Base-by-base conservation (phyloP, 2,329 filamentous ascomycete species). In the Talaromyces atroroseus region DNA sequence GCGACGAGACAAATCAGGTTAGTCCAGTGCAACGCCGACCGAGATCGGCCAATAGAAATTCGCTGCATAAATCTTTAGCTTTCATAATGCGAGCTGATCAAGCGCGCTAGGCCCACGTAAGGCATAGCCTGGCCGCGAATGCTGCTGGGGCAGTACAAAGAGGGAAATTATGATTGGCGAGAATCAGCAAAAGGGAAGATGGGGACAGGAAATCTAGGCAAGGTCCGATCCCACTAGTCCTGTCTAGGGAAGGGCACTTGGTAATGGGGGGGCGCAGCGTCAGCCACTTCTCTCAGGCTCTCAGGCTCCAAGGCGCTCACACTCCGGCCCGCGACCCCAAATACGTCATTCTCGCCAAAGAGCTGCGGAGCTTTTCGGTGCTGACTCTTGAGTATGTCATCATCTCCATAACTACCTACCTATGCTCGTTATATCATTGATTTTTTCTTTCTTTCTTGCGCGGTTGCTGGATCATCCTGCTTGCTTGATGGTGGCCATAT, bases 321-420 rank as follows among this genome's bases (percentile, higher is more conserved):
- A 11, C 38, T 23, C 21, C 21, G 12, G 18, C 16, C 20, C 26
- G 3, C 23, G 11, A 29, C 52, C 42, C 63, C 60, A 60, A 66
- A 66, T 64, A 69, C 67, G 67, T 70, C 68, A 70, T 64, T 57
- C 59, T 60, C 57, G 58, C 57, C 54, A 54, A 40, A 48, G 29
- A 53, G 24, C 40, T 18, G 34, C 49, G 32, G 50, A 57, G 49
- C 55, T 51, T 26, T 32, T 49, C 44, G 47, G 16, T 20, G 8
- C 38, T 5, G 36, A 34, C n/a, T n/a, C n/a, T n/a, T 45, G 36
- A 45, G n/a, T n/a, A n/a, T n/a, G 38, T 42, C 42, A 42, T 23
- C 29, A 20, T 46, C 52, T 45, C 58, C 52, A 61, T 56, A 50
- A 58, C 50, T 46, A 45, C 58, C 47, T 53, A 49, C 34, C 46